Evolutionary conservation across 805 yeast genomes (phyloP).

Genomic region (Kockiozyma suomiensis): DNA sequence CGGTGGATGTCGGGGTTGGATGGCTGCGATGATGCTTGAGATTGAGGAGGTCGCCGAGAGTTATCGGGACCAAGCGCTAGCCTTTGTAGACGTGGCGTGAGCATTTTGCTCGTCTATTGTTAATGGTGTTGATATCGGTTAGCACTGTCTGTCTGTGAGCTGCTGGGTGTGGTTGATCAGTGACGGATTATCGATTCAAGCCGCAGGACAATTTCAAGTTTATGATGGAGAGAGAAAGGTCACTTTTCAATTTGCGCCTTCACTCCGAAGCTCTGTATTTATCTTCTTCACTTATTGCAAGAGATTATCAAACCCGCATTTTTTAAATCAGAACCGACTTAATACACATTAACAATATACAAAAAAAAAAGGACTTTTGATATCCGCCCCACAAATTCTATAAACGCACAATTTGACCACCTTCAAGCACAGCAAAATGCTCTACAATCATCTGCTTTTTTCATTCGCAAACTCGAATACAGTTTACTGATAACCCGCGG

Average conservation of each 20-base stretch:
- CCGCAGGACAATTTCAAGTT: no score
- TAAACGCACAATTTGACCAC: background rate
- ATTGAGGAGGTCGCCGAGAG: background rate
- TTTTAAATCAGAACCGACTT: no score
- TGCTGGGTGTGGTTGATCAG: background rate
- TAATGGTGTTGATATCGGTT: background rate
- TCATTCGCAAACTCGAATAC: no score
- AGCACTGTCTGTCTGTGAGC: background rate
- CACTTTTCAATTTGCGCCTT: no score
- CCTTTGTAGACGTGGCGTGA: conserved; percentile 3
- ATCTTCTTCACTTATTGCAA: no score
- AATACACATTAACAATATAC: no score
- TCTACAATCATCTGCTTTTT: background rate
- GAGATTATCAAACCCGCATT: no score
- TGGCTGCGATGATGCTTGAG: background rate
- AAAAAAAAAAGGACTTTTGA: no score
- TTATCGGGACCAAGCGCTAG: conserved; percentile 3
- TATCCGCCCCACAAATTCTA: background rate
- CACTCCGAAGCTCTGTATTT: no score
- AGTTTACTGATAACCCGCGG: no score
- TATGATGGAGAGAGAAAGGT: no score
- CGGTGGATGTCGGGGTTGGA: background rate
- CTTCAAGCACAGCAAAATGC: background rate
- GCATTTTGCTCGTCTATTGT: background rate
- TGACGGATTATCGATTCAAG: no score